Evolutionary conservation across 371 early-diverging fungal species (phyloP).

Genomic region (Mortierella sp.): DNA sequence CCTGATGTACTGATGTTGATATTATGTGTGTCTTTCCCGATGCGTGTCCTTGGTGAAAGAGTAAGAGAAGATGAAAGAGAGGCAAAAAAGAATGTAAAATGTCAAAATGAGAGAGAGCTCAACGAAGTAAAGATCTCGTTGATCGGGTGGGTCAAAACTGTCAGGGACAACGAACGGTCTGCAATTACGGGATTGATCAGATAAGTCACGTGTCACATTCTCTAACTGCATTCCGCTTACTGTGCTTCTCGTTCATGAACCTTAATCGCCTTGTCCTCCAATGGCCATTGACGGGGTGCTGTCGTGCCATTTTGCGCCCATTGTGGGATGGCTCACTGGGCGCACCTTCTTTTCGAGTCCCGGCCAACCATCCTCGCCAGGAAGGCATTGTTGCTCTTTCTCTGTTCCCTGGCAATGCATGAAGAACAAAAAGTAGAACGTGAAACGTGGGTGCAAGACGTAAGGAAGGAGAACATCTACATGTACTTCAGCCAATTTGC

Average conservation of each 20-base stretch:
- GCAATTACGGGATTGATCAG: conserved; percentile 5
- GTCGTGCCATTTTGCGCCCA: not conserved
- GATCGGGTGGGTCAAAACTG: conserved; percentile 16
- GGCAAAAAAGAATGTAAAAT: conserved; percentile 9
- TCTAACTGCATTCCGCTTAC: not conserved
- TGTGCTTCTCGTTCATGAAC: not conserved
- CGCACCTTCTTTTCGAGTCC: not conserved
- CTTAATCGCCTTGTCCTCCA: not conserved
- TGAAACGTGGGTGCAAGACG: not conserved
- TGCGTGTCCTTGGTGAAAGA: not conserved
- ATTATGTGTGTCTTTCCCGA: not conserved
- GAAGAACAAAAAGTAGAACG: not conserved
- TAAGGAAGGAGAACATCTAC: not conserved
- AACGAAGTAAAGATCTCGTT: conserved; percentile 9
- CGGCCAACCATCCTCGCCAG: not conserved
- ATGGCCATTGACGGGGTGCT: not conserved
- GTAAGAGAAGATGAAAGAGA: conserved; percentile 18
- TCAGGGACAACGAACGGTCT: not conserved
- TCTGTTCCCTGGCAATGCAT: not conserved
- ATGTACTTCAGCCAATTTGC: not conserved
- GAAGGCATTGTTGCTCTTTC: not conserved
- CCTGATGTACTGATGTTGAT: not conserved
- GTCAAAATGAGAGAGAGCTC: not conserved
- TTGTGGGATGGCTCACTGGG: conserved; percentile 8
- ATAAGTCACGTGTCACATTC: not conserved